Evolutionary conservation across 176 grass and related monocot genomes (phyloP).

Genomic region (Phragmites australis): DNA sequence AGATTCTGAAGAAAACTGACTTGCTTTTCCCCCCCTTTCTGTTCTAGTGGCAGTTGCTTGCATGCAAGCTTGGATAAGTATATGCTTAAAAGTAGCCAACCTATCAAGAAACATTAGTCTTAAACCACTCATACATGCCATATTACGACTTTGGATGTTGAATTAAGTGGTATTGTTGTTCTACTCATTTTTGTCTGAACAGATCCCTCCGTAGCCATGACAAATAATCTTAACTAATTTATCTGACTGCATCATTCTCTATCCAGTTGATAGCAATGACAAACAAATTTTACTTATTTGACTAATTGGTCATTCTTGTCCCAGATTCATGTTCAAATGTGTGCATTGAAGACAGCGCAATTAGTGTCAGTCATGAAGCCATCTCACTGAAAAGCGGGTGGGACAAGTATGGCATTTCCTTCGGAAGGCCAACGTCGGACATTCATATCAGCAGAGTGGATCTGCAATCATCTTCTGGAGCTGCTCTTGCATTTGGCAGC

Average conservation of each 20-base stretch:
- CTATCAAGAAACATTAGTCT: slow-evolving; percentile 1
- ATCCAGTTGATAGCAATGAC: background rate
- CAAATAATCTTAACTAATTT: slow-evolving; percentile 7
- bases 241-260: background rate
- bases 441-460: slow-evolving; percentile 64
- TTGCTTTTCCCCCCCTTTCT: background rate
- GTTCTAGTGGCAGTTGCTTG: background rate
- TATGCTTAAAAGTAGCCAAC: background rate
- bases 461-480: slow-evolving; percentile 60
- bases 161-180: slow-evolving; percentile 4
- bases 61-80: slow-evolving; percentile 7
- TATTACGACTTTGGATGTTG: background rate
- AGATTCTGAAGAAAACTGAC: background rate
- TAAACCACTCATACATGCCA: background rate
- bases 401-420: slow-evolving; percentile 82
- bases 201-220: background rate
- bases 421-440: slow-evolving; percentile 52
- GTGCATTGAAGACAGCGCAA: slow-evolving; percentile 64
- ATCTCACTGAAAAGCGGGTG: slow-evolving; percentile 83
- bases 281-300: slow-evolving; percentile 7
- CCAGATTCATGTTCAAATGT: slow-evolving; percentile 87
- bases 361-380: slow-evolving; percentile 72
- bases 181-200: background rate
- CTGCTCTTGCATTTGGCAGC: slow-evolving; percentile 80
- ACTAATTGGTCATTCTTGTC: slow-evolving; percentile 14